Evolutionary conservation across 164 flowering plant genomes (phyloP).

Genomic region (Umbellularia californica): DNA sequence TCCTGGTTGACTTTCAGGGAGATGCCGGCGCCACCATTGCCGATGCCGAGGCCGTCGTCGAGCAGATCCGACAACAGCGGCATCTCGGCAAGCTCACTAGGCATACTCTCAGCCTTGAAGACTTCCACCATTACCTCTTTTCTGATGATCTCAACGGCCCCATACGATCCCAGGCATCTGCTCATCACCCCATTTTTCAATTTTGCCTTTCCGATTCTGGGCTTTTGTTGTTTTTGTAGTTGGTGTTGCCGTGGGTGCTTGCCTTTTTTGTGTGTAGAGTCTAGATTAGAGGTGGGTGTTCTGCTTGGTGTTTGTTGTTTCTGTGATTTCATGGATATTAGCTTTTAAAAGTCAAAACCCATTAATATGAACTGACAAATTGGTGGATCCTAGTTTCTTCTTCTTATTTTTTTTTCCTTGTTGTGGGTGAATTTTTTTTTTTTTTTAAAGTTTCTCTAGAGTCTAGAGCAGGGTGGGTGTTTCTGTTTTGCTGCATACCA

Average conservation of each 20-base stretch:
- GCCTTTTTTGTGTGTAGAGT: background rate
- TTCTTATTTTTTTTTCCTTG: too few relatives aligned
- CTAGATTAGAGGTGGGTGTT: background rate
- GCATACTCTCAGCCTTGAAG: slow-evolving; percentile 44
- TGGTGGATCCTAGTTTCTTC: too few relatives aligned
- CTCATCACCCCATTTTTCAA: slow-evolving; percentile 2
- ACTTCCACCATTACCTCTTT: slow-evolving; percentile 62
- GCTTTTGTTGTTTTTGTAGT: background rate
- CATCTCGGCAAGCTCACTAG: slow-evolving; percentile 22
- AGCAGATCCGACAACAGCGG: slow-evolving; percentile 27
- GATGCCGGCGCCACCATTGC: slow-evolving; percentile 26
- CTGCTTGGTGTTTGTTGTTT: background rate
- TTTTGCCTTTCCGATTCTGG: background rate
- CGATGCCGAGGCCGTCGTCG: slow-evolving; percentile 43
- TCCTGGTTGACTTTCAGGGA: slow-evolving; percentile 61
- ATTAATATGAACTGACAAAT: too few relatives aligned
- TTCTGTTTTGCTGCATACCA: too few relatives aligned
- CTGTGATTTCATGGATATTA: background rate
- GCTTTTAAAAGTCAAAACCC: too few relatives aligned
- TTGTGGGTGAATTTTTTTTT: too few relatives aligned
- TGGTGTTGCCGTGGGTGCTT: background rate
- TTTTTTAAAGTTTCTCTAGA: too few relatives aligned
- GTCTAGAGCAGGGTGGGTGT: too few relatives aligned
- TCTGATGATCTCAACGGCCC: slow-evolving; percentile 70
- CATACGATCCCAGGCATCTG: slow-evolving; percentile 39